These are phyloP conservation scores for Camillea tinctor DNA, from an alignment of 2,329 filamentous ascomycete genomes.

Conservation along the genomic window DNA sequence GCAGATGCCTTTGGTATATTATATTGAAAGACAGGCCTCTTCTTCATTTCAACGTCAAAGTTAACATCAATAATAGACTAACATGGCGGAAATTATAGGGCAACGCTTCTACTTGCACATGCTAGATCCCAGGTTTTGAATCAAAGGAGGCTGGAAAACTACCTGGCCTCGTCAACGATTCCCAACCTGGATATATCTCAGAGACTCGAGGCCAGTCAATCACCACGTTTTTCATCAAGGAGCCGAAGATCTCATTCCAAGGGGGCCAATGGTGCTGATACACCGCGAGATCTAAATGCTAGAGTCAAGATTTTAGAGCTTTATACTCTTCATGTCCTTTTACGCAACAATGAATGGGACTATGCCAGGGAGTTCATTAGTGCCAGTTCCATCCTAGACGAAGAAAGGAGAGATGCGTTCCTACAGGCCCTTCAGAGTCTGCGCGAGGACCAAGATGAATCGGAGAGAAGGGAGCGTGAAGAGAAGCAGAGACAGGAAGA, in stretches of 20 bases:
- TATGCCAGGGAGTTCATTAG: slow-evolving; percentile 90
- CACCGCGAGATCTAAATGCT: slow-evolving; percentile 78
- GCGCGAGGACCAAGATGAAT: slow-evolving; percentile 77
- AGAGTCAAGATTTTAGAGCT: slow-evolving; percentile 91
- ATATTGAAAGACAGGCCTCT: not conserved
- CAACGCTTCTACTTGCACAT: slow-evolving; percentile 87
- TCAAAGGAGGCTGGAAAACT: slow-evolving; percentile 84
- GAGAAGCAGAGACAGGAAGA: slow-evolving; percentile 57
- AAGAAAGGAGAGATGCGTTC: slow-evolving; percentile 87
- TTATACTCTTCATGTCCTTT: slow-evolving; percentile 92
- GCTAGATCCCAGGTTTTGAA: slow-evolving; percentile 80
- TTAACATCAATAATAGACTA: not conserved
- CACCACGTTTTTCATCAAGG: slow-evolving; percentile 28
- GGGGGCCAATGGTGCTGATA: slow-evolving; percentile 67
- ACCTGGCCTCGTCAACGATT: slow-evolving; percentile 73
- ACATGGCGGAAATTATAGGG: slow-evolving; percentile 49
- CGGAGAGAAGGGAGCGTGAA: slow-evolving; percentile 64
- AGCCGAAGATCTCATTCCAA: slow-evolving; percentile 42
- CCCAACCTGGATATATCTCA: slow-evolving; percentile 71
- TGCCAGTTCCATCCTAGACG: slow-evolving; percentile 82
- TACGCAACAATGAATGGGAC: slow-evolving; percentile 92
- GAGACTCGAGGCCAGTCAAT: slow-evolving; percentile 53
- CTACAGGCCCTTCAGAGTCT: slow-evolving; percentile 80
- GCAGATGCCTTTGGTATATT: not conserved
- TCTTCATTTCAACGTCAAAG: not conserved